These are phyloP conservation scores for Lithocarpus polystachyus DNA, from an alignment of 306 rosid species.

Conservation along the genomic window DNA sequence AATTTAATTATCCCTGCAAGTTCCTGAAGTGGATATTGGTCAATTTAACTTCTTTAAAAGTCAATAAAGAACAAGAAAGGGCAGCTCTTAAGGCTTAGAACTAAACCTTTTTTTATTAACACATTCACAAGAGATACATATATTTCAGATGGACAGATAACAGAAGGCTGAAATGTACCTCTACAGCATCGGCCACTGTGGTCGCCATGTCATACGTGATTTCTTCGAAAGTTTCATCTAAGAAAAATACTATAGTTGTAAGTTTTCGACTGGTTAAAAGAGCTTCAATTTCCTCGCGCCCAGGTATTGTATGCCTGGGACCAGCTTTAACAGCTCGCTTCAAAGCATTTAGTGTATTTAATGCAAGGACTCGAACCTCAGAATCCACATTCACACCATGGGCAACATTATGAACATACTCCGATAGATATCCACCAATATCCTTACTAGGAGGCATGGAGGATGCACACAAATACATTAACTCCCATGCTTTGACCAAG, in stretches of 20 bases:
- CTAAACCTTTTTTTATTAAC: not conserved
- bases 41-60: slow-evolving; percentile 13
- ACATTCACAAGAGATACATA: not conserved
- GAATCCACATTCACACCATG: slow-evolving; percentile 56
- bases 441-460: slow-evolving; percentile 98
- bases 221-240: slow-evolving; percentile 98
- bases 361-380: slow-evolving; percentile 71
- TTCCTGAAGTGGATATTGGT: slow-evolving; percentile 55
- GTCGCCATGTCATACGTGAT: slow-evolving; percentile 89
- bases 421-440: slow-evolving; percentile 78
- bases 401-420: slow-evolving; percentile 76
- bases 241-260: slow-evolving; percentile 83
- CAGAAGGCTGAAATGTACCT: slow-evolving; percentile 49
- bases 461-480: slow-evolving; percentile 84
- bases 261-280: slow-evolving; percentile 78
- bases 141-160: slow-evolving; percentile 9
- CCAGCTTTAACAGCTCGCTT: slow-evolving; percentile 94
- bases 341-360: slow-evolving; percentile 77
- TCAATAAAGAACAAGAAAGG: not conserved
- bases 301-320: slow-evolving; percentile 84
- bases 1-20: slow-evolving; percentile 84
- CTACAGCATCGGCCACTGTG: slow-evolving; percentile 90
- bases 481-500: slow-evolving; percentile 90
- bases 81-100: not conserved
- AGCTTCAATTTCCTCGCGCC: slow-evolving; percentile 90